Evolutionary conservation across 1,139 yeast genomes (phyloP).

Genomic region (Eremothecium coryli): DNA sequence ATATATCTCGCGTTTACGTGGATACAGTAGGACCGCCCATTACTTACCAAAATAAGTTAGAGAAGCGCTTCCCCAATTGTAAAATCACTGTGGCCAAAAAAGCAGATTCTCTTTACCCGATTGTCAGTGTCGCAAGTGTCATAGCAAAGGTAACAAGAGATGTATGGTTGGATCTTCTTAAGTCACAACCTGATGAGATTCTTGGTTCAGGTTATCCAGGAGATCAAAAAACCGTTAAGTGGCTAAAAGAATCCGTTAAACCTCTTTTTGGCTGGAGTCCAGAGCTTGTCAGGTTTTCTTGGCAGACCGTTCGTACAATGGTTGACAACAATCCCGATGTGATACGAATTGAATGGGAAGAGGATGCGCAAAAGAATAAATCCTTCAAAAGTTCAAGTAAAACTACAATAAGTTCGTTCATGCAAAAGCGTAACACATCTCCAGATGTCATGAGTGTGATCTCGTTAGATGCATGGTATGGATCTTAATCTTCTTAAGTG

Average conservation of each 20-base stretch:
- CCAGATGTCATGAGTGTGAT: not conserved
- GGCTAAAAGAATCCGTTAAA: conserved; percentile 56
- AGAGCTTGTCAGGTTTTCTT: conserved; percentile 70
- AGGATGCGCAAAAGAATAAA: conserved; percentile 33
- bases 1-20: conserved; percentile 62
- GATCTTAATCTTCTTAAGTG: conserved; percentile 1
- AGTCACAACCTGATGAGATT: conserved; percentile 16
- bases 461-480: conserved; percentile 4
- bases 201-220: conserved; percentile 94
- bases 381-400: not conserved
- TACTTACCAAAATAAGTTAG: conserved; percentile 68
- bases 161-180: conserved; percentile 42
- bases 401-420: not conserved
- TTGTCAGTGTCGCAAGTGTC: conserved; percentile 93
- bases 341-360: conserved; percentile 46
- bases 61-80: conserved; percentile 56
- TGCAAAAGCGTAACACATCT: not conserved
- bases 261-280: conserved; percentile 81
- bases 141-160: conserved; percentile 97
- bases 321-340: conserved; percentile 39
- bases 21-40: conserved; percentile 97
- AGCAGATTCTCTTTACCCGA: conserved; percentile 90
- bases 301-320: conserved; percentile 87
- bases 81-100: conserved; percentile 84
- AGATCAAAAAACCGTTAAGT: conserved; percentile 71